These are phyloP conservation scores for Calonectria leucothoes DNA, from an alignment of 2,329 filamentous ascomycete species.

Conservation along the genomic window DNA sequence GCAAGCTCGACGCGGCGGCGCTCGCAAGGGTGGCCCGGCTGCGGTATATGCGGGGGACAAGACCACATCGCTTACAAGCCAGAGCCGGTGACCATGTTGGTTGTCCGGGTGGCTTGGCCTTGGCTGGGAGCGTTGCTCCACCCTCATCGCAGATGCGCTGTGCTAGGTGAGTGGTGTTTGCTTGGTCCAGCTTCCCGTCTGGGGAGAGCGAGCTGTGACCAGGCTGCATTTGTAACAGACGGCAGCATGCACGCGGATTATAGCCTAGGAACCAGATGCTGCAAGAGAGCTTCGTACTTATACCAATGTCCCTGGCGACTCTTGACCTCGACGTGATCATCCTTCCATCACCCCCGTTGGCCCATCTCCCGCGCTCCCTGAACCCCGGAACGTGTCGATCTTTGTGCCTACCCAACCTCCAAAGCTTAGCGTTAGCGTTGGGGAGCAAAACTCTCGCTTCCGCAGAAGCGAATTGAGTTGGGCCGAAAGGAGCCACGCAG, in stretches of 20 bases:
- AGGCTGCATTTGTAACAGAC: not conserved
- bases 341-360: not conserved
- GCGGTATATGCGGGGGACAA: not conserved
- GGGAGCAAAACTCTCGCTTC: not conserved
- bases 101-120: not conserved
- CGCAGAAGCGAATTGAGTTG: not conserved
- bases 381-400: constrained; percentile 7
- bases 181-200: not conserved
- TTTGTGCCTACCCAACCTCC: not conserved
- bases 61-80: not conserved
- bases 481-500: not conserved
- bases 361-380: not conserved
- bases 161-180: too few relatives aligned
- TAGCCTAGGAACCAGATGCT: not conserved
- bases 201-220: not conserved
- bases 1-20: not conserved
- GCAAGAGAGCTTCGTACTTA: not conserved
- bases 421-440: not conserved
- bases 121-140: too few relatives aligned
- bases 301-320: not conserved
- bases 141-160: too few relatives aligned
- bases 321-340: not conserved
- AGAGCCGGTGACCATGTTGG: not conserved
- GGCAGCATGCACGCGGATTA: not conserved
- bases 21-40: not conserved